Percentiles rank a stretch among this genome's conserved stretches.
Conservation (phyloP, 1,284 basidiomycete genomes). For the Phenoliferia sp. region DNA sequence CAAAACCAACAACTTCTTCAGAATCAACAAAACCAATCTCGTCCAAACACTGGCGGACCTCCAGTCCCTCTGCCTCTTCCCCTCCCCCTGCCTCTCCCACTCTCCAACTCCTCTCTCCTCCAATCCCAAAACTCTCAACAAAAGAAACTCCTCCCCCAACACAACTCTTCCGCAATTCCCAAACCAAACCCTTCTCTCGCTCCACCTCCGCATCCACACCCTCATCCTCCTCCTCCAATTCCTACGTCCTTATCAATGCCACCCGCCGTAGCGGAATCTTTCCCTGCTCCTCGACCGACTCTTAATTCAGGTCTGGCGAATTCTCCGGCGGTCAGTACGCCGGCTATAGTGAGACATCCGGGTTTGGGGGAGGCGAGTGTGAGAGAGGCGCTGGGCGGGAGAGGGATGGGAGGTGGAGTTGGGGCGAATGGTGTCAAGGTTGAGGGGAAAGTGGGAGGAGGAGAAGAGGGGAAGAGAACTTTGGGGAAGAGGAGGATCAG, state of each 20-base stretch:
- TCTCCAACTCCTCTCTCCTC: no score
- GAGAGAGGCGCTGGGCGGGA: conserved; percentile 4
- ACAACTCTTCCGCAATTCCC: no score
- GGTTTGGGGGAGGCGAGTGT: background rate
- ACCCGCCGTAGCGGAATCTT: background rate
- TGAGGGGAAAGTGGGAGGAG: conserved; percentile 29
- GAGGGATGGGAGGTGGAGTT: background rate
- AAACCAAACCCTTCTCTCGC: conserved; percentile 21
- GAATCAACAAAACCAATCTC: no score
- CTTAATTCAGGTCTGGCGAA: conserved; percentile 35
- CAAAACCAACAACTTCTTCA: no score
- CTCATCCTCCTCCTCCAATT: no score
- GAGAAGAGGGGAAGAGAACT: conserved; percentile 36
- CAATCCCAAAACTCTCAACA: no score
- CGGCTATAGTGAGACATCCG: conserved; percentile 28
- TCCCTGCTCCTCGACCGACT: no score
- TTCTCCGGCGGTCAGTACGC: conserved; percentile 29
- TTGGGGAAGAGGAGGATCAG: conserved; percentile 77
- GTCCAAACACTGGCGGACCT: no score
- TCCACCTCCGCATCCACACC: no score
- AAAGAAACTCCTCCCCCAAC: no score
- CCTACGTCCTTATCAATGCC: background rate
- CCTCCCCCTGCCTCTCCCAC: no score
- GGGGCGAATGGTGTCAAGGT: conserved; percentile 8
- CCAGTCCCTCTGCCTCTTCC: no score